These are phyloP conservation scores for Trametes sanguinea DNA, from an alignment of 768 basidiomycete species.

Conservation along the genomic window DNA sequence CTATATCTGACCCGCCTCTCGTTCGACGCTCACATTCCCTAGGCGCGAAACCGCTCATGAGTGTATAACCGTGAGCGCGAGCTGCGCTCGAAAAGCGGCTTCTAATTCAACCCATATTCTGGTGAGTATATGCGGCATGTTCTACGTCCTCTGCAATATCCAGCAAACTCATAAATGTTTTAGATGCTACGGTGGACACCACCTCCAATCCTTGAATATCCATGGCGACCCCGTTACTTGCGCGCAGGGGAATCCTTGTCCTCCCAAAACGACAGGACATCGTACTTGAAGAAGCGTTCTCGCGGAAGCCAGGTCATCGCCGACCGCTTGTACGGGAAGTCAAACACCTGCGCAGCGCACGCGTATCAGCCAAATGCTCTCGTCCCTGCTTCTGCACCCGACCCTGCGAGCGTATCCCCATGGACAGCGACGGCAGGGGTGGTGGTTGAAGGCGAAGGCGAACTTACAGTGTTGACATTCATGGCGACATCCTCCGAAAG, in stretches of 20 bases:
- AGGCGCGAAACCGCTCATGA: too few species aligned
- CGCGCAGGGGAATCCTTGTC: slow-evolving; percentile 2
- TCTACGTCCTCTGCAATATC: too few species aligned
- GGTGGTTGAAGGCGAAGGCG: background rate
- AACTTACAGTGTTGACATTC: slow-evolving; percentile 19
- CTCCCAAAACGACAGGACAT: slow-evolving; percentile 16
- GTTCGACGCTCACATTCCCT: too few species aligned
- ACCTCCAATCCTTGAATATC: too few species aligned
- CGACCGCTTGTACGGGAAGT: slow-evolving; percentile 29
- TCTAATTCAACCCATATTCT: too few species aligned
- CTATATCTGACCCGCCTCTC: too few species aligned
- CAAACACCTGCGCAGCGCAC: slow-evolving; percentile 15
- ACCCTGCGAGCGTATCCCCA: background rate
- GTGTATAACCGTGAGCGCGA: too few species aligned
- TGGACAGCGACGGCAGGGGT: background rate
- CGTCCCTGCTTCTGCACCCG: background rate
- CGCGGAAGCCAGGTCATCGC: slow-evolving; percentile 23
- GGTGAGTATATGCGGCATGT: too few species aligned
- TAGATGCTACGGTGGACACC: too few species aligned
- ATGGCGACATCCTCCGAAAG: slow-evolving; percentile 18
- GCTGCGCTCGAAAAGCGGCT: too few species aligned
- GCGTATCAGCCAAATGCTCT: background rate
- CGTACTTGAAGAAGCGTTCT: slow-evolving; percentile 22
- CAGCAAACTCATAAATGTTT: too few species aligned
- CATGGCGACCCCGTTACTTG: too few species aligned